Percentiles rank a stretch among this genome's conserved stretches.
Evolutionary conservation across 2,329 filamentous ascomycete genomes (phyloP).

Genomic region (Erysiphe pulchra): DNA sequence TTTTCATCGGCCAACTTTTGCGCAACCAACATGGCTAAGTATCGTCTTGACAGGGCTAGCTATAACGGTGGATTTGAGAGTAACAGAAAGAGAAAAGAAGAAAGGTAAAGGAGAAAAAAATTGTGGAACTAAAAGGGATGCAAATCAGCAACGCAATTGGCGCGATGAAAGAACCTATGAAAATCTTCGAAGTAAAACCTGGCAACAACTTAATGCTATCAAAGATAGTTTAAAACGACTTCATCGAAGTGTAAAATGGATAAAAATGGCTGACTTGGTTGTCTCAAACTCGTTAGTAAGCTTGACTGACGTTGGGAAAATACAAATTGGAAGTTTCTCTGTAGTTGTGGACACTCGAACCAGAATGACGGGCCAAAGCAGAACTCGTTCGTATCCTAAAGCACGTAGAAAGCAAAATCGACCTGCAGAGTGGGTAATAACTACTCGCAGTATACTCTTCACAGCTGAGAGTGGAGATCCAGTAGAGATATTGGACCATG

Average conservation of each 20-base stretch:
- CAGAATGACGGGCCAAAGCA: slow-evolving; percentile 74
- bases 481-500: slow-evolving; percentile 68
- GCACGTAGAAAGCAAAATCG: slow-evolving; percentile 34
- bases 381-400: slow-evolving; percentile 62
- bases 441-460: slow-evolving; percentile 65
- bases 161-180: slow-evolving; percentile 9
- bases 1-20: slow-evolving; percentile 82
- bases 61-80: slow-evolving; percentile 54
- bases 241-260: slow-evolving; percentile 68
- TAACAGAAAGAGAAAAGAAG: slow-evolving; percentile 24
- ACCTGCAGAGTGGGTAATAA: slow-evolving; percentile 86
- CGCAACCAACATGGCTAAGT: slow-evolving; percentile 89
- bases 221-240: slow-evolving; percentile 74
- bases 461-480: slow-evolving; percentile 65
- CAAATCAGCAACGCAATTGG: slow-evolving; percentile 6
- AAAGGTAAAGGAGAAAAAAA: slow-evolving; percentile 7
- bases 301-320: slow-evolving; percentile 54
- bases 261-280: slow-evolving; percentile 70
- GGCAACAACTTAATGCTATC: slow-evolving; percentile 49
- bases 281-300: slow-evolving; percentile 56
- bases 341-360: slow-evolving; percentile 73
- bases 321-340: slow-evolving; percentile 66
- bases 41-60: slow-evolving; percentile 67
- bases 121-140: slow-evolving; percentile 8
- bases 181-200: slow-evolving; percentile 39